Evolutionary conservation across 306 rosid genomes (phyloP).

Genomic region (Erythrophleum fordii): DNA sequence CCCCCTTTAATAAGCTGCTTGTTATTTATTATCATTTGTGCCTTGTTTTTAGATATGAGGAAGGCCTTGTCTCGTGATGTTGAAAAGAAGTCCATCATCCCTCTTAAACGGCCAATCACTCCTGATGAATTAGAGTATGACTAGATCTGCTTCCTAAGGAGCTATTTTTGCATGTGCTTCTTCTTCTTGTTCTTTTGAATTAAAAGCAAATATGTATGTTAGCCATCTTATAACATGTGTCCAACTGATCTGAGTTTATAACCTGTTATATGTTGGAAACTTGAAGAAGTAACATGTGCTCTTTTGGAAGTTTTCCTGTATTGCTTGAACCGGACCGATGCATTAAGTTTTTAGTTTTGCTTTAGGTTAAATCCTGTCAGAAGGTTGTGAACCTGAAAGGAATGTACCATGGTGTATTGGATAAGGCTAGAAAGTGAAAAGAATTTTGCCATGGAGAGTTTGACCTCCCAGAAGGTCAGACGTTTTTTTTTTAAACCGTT

Average conservation of each 20-base stretch:
- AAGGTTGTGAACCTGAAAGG: constrained; percentile 25
- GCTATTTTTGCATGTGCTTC: constrained; percentile 33
- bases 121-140: constrained; percentile 98
- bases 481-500: too few species aligned
- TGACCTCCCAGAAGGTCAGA: too few species aligned
- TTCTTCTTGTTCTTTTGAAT: constrained; percentile 6
- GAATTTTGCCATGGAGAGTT: background rate
- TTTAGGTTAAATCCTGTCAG: background rate
- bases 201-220: constrained; percentile 30
- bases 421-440: background rate
- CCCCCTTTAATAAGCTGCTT: background rate
- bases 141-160: constrained; percentile 47
- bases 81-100: constrained; percentile 88
- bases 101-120: constrained; percentile 93
- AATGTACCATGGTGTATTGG: background rate
- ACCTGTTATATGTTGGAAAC: constrained; percentile 2
- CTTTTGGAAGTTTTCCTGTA: constrained; percentile 24
- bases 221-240: constrained; percentile 28
- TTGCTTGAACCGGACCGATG: constrained; percentile 19
- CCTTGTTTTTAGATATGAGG: constrained; percentile 83
- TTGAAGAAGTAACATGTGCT: constrained; percentile 1
- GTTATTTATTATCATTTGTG: constrained; percentile 27
- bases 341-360: background rate
- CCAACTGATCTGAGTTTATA: constrained; percentile 9
- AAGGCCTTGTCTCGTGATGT: constrained; percentile 96